Conservation (phyloP, 805 yeast genomes). For the Diddensiella caesifluorescens region DNA sequence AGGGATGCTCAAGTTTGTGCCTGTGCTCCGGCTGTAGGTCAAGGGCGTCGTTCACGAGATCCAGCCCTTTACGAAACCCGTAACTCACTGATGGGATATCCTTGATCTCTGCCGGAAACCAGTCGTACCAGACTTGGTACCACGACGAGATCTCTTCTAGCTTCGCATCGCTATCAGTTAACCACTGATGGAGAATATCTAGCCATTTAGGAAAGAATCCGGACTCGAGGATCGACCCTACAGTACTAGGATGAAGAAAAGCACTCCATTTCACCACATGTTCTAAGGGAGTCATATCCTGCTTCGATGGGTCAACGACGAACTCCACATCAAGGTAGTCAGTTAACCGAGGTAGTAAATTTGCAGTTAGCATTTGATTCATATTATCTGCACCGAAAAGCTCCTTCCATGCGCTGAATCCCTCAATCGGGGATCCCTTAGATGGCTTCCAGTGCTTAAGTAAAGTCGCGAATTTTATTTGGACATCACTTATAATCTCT, state of each 20-base stretch:
- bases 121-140: slow-evolving; percentile 32
- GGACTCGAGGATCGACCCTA: slow-evolving; percentile 30
- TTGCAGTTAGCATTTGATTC: slow-evolving; percentile 13
- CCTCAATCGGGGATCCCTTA: slow-evolving; percentile 11
- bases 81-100: slow-evolving; percentile 11
- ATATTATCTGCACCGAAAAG: slow-evolving; percentile 15
- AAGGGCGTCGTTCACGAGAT: slow-evolving; percentile 31
- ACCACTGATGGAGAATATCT: slow-evolving; percentile 30
- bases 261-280: slow-evolving; percentile 27
- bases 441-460: slow-evolving; percentile 14
- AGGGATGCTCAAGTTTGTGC: neutral
- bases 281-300: slow-evolving; percentile 20
- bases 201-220: slow-evolving; percentile 39
- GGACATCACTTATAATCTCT: slow-evolving; percentile 24
- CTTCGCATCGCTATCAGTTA: slow-evolving; percentile 20
- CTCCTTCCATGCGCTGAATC: slow-evolving; percentile 15
- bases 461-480: slow-evolving; percentile 21
- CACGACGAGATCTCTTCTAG: slow-evolving; percentile 28
- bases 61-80: slow-evolving; percentile 26
- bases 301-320: slow-evolving; percentile 28
- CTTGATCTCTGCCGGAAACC: slow-evolving; percentile 22
- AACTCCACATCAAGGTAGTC: slow-evolving; percentile 19
- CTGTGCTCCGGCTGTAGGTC: slow-evolving; percentile 19
- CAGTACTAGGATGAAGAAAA: slow-evolving; percentile 18
- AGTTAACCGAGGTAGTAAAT: slow-evolving; percentile 17